Evolutionary conservation across 2,329 filamentous ascomycete species (phyloP), one percentile per base, ranked within the genome.

Genomic region (Escovopsis weberi): DNA sequence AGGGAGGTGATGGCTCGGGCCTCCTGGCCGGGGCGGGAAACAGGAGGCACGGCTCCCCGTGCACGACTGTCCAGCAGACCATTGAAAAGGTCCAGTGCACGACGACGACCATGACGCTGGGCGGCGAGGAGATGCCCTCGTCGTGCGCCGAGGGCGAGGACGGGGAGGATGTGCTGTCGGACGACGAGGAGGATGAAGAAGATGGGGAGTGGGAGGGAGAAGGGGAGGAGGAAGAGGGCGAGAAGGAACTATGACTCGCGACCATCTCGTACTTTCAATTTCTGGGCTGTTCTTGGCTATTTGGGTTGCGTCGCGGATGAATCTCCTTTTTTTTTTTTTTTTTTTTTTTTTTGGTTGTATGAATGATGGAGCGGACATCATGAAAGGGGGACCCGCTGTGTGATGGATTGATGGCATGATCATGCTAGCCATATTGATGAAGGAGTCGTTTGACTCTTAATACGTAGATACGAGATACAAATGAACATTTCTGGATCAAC

Each of bases 71-170:
- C 18, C 40, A 46, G 33, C 42, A 46, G 15, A 46, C 45, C 2
- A 39, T 46, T 15, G 50, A 49, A 34, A 51, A 46, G 15, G 40
- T 49, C 18, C 48, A 40, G 45, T 44, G 41, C 26, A 38, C 38
- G 7, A 46, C 45, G 28, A 57, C 64, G 47, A 66, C 61, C 6
- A 53, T 59, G 2, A 63, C 57, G 18, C 26, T 32, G 11, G 35
- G 36, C 8, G 39, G 38, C 26, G 44, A 40, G 37, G 43, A 39
- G 10, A 26, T 41, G n/a, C 23, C 41, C 6, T 34, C 30, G 18
- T 57, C 53, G 37, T 44, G 45, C 28, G 42, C 50, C 12, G 40
- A 51, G 6, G 47, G 43, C 4, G 37, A 50, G 11, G 48, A 46
- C 19, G 38, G 7, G 12, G 28, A 28, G 26, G 26, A 15, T 30